Percentiles rank a stretch among this genome's conserved stretches.
Conservation (phyloP, 2,329 filamentous ascomycete species). For the Clonostachys rosea region DNA sequence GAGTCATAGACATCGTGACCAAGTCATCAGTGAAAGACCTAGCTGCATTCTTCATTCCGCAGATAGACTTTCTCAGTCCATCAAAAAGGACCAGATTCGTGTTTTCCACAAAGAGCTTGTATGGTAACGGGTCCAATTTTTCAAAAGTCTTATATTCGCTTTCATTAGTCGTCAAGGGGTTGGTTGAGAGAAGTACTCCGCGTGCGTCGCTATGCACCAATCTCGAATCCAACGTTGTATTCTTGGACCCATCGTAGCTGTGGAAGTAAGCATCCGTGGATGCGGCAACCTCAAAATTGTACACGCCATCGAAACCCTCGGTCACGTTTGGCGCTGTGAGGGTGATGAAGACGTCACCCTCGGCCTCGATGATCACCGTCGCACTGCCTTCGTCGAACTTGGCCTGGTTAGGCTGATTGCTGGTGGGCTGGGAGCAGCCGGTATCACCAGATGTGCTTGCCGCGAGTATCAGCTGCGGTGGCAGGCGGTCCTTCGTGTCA, state of each 20-base stretch:
- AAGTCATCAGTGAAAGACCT: conserved; percentile 15
- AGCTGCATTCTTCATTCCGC: conserved; percentile 39
- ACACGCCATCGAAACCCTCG: conserved; percentile 56
- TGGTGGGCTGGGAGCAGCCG: conserved; percentile 17
- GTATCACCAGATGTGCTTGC: conserved; percentile 52
- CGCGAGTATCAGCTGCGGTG: conserved; percentile 75
- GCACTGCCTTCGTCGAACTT: conserved; percentile 66
- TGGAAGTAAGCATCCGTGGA: conserved; percentile 80
- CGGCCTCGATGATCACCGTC: conserved; percentile 56
- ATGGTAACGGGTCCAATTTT: conserved; percentile 48
- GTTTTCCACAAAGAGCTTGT: conserved; percentile 72
- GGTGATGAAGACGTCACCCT: conserved; percentile 69
- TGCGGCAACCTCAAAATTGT: conserved; percentile 76
- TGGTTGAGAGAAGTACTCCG: conserved; percentile 74
- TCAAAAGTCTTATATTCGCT: conserved; percentile 50
- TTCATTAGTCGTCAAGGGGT: conserved; percentile 61
- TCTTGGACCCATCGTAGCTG: conserved; percentile 36
- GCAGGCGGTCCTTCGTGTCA: conserved; percentile 12
- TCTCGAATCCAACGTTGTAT: conserved; percentile 50
- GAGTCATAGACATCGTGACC: conserved; percentile 63
- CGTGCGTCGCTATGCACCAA: conserved; percentile 82
- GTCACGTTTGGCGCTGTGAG: conserved; percentile 67
- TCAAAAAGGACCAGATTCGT: conserved; percentile 52
- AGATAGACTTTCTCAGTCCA: conserved; percentile 77
- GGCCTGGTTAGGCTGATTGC: conserved; percentile 14